phyloP scores from a whole-genome alignment of 2,329 filamentous ascomycete species.

The Beauveria scarabaeidicola region DNA sequence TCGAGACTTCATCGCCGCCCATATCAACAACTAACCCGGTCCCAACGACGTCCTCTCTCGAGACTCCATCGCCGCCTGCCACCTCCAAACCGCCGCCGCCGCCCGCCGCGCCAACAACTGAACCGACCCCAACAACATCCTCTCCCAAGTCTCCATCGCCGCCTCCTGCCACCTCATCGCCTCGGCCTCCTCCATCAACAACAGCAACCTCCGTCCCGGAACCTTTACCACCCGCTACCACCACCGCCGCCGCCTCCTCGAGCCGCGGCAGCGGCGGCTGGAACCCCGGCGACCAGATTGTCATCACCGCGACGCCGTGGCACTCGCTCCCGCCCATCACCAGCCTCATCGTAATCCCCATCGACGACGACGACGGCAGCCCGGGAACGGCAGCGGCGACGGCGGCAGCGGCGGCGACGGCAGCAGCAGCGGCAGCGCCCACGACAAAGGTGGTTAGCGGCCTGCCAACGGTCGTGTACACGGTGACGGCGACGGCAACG shows the following conservation, averaged over 20 bases:
- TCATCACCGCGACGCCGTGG: constrained; percentile 14
- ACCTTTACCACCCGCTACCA: not conserved
- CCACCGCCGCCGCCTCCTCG: not conserved
- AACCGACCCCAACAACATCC: not conserved
- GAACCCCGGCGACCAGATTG: not conserved
- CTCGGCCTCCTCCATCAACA: too few species aligned
- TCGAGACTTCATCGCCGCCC: not conserved
- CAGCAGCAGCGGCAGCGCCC: not conserved
- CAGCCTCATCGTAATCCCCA: not conserved
- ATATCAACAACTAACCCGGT: too few species aligned
- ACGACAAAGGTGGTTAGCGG: constrained; percentile 21
- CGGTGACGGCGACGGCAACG: constrained; percentile 28
- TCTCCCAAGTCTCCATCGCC: too few species aligned
- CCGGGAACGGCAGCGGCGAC: not conserved
- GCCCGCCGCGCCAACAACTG: too few species aligned
- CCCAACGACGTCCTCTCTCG: too few species aligned
- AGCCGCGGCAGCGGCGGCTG: not conserved
- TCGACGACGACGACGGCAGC: not conserved
- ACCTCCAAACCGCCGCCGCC: not conserved
- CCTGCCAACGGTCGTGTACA: constrained; percentile 27
- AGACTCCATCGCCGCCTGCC: not conserved
- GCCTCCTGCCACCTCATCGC: too few species aligned
- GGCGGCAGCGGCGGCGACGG: not conserved
- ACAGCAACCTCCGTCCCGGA: not conserved
- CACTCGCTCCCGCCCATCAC: not conserved